Conservation (phyloP, 2,329 filamentous ascomycete species). For the Verruconis gallopava region DNA sequence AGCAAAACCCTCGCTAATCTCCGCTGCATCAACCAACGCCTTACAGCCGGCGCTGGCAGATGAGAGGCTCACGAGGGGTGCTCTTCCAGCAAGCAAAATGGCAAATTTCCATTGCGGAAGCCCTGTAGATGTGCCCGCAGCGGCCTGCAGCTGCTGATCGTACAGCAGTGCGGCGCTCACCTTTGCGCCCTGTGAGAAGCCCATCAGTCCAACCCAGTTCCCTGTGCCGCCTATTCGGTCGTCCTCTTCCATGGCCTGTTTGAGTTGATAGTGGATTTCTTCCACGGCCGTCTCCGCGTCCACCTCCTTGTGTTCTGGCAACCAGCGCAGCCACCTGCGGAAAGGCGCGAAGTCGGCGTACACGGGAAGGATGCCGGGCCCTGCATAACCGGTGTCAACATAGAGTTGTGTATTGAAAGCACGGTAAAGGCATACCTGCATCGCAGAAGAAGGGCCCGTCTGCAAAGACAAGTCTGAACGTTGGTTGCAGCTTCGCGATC, state of each 20-base stretch:
- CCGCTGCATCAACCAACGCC: constrained; percentile 27
- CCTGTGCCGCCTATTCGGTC: constrained; percentile 26
- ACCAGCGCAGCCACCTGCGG: constrained; percentile 49
- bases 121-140: constrained; percentile 15
- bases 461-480: constrained; percentile 60
- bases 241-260: constrained; percentile 33
- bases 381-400: neutral
- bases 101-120: constrained; percentile 44
- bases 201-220: constrained; percentile 37
- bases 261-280: constrained; percentile 33
- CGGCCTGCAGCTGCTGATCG: constrained; percentile 43
- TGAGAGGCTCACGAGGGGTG: constrained; percentile 44
- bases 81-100: constrained; percentile 48
- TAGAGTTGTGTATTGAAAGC: too few relatives aligned
- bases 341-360: constrained; percentile 58
- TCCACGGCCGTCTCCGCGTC: constrained; percentile 36
- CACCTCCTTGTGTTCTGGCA: constrained; percentile 41
- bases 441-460: constrained; percentile 54
- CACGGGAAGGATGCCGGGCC: constrained; percentile 49
- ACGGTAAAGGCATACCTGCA: constrained; percentile 27
- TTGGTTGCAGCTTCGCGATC: constrained; percentile 34
- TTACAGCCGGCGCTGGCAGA: constrained; percentile 22
- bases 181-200: constrained; percentile 39
- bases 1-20: constrained; percentile 33
- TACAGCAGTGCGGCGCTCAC: constrained; percentile 33